A percentile compares a stretch with the other conserved stretches of the same genome.
These are phyloP conservation scores for Dactylellina cionopaga DNA, from an alignment of 2,329 filamentous ascomycete species.

Conservation along the genomic window DNA sequence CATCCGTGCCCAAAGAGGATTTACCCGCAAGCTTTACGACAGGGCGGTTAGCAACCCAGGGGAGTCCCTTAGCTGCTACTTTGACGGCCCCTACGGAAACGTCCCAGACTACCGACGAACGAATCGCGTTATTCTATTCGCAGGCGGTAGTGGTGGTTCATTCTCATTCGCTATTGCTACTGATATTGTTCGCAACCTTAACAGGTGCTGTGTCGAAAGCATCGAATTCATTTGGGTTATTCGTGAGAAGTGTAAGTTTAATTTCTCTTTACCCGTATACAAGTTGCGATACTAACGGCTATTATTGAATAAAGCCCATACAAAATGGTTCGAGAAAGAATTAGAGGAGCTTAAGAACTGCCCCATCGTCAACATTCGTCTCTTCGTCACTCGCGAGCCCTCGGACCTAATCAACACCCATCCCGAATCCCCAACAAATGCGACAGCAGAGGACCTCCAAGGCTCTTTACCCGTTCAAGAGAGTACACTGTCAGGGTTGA, in stretches of 20 bases:
- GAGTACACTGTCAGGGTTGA: slow-evolving; percentile 31
- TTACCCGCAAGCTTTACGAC: slow-evolving; percentile 68
- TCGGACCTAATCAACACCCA: slow-evolving; percentile 55
- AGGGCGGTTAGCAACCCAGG: slow-evolving; percentile 67
- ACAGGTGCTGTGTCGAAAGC: slow-evolving; percentile 59
- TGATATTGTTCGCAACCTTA: slow-evolving; percentile 64
- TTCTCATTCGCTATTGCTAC: slow-evolving; percentile 67
- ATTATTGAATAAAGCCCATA: slow-evolving; percentile 51
- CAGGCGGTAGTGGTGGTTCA: slow-evolving; percentile 71
- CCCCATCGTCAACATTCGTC: slow-evolving; percentile 57
- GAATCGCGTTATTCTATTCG: slow-evolving; percentile 70
- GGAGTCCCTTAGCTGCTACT: slow-evolving; percentile 64
- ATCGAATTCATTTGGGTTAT: slow-evolving; percentile 67
- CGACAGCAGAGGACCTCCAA: slow-evolving; percentile 39
- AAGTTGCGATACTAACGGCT: not conserved
- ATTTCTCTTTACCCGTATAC: not conserved
- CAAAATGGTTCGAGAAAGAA: slow-evolving; percentile 56
- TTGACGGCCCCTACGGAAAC: slow-evolving; percentile 71
- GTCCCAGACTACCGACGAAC: slow-evolving; percentile 66
- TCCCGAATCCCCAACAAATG: slow-evolving; percentile 46
- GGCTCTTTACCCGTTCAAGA: slow-evolving; percentile 20
- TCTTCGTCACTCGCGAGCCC: slow-evolving; percentile 61
- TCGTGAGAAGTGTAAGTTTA: slow-evolving; percentile 62
- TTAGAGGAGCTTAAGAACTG: slow-evolving; percentile 57
- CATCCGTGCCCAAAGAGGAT: slow-evolving; percentile 69